Evolutionary conservation across 192 early-diverging fungal genomes (phyloP).

Genomic region (Rhizoclosmatium sp.): DNA sequence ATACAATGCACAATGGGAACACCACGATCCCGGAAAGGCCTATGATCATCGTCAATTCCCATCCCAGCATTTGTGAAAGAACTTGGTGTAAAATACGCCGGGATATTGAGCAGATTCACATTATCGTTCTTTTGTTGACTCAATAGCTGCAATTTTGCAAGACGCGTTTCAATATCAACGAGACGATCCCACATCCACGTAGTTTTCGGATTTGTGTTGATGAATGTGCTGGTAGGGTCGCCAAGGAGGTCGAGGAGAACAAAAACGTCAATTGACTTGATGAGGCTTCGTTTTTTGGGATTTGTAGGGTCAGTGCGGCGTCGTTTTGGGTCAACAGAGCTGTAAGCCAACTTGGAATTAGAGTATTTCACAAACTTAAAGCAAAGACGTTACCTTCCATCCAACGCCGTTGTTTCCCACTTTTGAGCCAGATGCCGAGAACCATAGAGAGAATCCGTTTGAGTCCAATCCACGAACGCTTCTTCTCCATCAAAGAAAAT

Average conservation of each 20-base stretch:
- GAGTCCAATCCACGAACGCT: slow-evolving; percentile 80
- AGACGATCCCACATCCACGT: slow-evolving; percentile 74
- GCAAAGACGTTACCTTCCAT: slow-evolving; percentile 14
- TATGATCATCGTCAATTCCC: slow-evolving; percentile 84
- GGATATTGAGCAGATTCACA: slow-evolving; percentile 5
- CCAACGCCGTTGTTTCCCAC: slow-evolving; percentile 69
- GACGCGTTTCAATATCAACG: slow-evolving; percentile 71
- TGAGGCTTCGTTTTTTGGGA: slow-evolving; percentile 21
- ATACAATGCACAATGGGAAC: slow-evolving; percentile 91
- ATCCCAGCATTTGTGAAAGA: slow-evolving; percentile 30
- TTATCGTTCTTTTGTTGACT: slow-evolving; percentile 21
- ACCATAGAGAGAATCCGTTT: slow-evolving; percentile 89
- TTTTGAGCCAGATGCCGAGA: slow-evolving; percentile 81
- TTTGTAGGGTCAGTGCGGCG: no score
- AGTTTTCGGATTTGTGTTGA: slow-evolving; percentile 72
- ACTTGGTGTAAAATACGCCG: slow-evolving; percentile 48
- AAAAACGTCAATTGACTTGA: slow-evolving; percentile 84
- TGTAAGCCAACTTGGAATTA: slow-evolving; percentile 15
- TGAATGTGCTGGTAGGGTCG: slow-evolving; percentile 55
- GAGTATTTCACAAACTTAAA: neutral
- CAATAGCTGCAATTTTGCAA: slow-evolving; percentile 47
- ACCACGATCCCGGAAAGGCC: slow-evolving; percentile 81
- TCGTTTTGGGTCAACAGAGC: neutral
- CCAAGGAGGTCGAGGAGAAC: slow-evolving; percentile 92
- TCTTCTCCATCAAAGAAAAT: slow-evolving; percentile 99